Evolutionary conservation across 106 monocot genomes (phyloP).

Genomic region (Iris macrosiphon): DNA sequence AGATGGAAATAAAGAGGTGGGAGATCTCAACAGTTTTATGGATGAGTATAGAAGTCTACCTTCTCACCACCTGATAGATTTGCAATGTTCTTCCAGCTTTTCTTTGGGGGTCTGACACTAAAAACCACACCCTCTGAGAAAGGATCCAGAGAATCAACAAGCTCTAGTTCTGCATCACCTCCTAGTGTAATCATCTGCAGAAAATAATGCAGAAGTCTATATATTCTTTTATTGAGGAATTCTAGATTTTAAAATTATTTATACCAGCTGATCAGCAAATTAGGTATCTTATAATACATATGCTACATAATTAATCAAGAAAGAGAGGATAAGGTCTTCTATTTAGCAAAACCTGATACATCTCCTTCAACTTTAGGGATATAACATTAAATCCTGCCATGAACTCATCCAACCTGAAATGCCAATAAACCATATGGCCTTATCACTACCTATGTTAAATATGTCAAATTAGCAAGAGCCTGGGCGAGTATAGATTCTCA

Average conservation of each 20-base stretch:
- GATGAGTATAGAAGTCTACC: conserved; percentile 26
- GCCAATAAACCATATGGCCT: not conserved
- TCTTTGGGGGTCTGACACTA: conserved; percentile 96
- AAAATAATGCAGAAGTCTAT: conserved; percentile 3
- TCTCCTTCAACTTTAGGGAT: conserved; percentile 95
- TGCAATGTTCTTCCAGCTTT: conserved; percentile 99
- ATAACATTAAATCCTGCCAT: conserved; percentile 97
- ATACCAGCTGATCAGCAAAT: too few relatives aligned
- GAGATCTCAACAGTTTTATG: too few relatives aligned
- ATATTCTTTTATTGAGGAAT: not conserved
- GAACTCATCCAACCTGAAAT: conserved; percentile 89
- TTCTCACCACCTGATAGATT: conserved; percentile 97
- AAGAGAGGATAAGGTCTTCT: not conserved
- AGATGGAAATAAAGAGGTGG: too few relatives aligned
- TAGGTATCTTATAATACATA: too few relatives aligned
- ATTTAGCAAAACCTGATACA: conserved; percentile 74
- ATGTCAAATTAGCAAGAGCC: not conserved
- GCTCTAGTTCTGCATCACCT: conserved; percentile 97
- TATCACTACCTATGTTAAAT: conserved; percentile 1
- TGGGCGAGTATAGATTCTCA: too few relatives aligned
- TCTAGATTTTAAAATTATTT: too few relatives aligned
- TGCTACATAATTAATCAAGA: not conserved
- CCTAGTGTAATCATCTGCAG: conserved; percentile 96
- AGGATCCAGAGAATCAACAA: conserved; percentile 98
- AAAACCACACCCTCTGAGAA: conserved; percentile 99